Evolutionary conservation across 192 early-diverging fungal species (phyloP).

Genomic region (Linnemannia elongata): DNA sequence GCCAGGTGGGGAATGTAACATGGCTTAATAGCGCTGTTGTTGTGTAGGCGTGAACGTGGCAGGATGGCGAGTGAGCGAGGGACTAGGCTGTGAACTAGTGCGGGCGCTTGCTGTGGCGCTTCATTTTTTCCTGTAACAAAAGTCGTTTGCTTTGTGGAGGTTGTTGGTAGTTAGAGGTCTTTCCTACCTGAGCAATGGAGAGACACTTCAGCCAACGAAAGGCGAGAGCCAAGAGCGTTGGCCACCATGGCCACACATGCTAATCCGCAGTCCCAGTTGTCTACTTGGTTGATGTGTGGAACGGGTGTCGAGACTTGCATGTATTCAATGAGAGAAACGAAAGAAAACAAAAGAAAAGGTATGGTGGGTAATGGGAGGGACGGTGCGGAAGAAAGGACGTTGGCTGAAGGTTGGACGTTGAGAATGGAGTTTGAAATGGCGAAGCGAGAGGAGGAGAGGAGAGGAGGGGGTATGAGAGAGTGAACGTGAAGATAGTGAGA

Average conservation of each 20-base stretch:
- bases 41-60: not conserved
- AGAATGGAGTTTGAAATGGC: not conserved
- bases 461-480: not conserved
- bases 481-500: not conserved
- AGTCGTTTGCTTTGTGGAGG: not conserved
- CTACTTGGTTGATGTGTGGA: constrained; percentile 53
- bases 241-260: constrained; percentile 88
- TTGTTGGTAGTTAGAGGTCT: not conserved
- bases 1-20: not conserved
- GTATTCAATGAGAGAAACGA: not conserved
- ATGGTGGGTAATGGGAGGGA: not conserved
- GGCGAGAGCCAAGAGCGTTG: constrained; percentile 69
- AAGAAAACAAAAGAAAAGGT: not conserved
- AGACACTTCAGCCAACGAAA: constrained; percentile 68
- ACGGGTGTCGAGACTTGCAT: constrained; percentile 54
- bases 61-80: not conserved
- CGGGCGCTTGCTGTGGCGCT: not conserved
- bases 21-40: not conserved
- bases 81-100: not conserved
- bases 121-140: not conserved
- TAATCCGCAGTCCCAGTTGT: constrained; percentile 91
- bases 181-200: constrained; percentile 61
- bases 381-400: not conserved
- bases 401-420: not conserved
- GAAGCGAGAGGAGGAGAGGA: not conserved